A percentile compares a stretch with the other conserved stretches of the same genome.
Conservation (phyloP, 2,329 filamentous ascomycete species). For the Aspergillus pseudoglaucus region DNA sequence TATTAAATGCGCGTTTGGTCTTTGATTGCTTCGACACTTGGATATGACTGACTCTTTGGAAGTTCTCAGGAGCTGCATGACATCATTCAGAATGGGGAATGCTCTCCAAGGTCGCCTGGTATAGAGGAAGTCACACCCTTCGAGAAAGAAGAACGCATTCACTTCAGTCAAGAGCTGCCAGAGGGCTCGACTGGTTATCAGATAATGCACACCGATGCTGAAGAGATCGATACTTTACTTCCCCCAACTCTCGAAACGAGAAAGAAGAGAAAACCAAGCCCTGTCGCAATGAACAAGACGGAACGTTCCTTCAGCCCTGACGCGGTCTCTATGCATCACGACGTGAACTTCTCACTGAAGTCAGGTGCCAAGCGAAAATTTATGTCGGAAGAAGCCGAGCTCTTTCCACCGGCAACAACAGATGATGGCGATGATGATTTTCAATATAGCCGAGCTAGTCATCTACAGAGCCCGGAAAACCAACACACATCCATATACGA, state of each 20-base stretch:
- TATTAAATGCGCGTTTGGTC: background rate
- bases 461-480: slow-evolving; percentile 10
- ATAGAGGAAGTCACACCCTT: slow-evolving; percentile 42
- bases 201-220: slow-evolving; percentile 4
- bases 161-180: slow-evolving; percentile 6
- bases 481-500: slow-evolving; percentile 4
- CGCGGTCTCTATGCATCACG: slow-evolving; percentile 1
- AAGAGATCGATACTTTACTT: slow-evolving; percentile 12
- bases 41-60: slow-evolving; percentile 3
- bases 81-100: slow-evolving; percentile 17
- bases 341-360: slow-evolving; percentile 24
- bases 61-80: slow-evolving; percentile 33
- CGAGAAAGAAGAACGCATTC: background rate
- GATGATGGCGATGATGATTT: slow-evolving; percentile 25
- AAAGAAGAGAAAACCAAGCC: slow-evolving; percentile 19
- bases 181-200: slow-evolving; percentile 3
- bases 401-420: slow-evolving; percentile 1
- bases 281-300: background rate
- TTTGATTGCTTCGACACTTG: background rate
- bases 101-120: slow-evolving; percentile 24
- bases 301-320: slow-evolving; percentile 1
- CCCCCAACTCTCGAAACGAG: slow-evolving; percentile 28
- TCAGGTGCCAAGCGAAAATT: slow-evolving; percentile 54
- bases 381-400: slow-evolving; percentile 46
- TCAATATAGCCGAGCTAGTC: slow-evolving; percentile 25